These are phyloP conservation scores for Pseudonectria foliicola DNA, from an alignment of 2,329 filamentous ascomycete genomes.

Conservation along the genomic window DNA sequence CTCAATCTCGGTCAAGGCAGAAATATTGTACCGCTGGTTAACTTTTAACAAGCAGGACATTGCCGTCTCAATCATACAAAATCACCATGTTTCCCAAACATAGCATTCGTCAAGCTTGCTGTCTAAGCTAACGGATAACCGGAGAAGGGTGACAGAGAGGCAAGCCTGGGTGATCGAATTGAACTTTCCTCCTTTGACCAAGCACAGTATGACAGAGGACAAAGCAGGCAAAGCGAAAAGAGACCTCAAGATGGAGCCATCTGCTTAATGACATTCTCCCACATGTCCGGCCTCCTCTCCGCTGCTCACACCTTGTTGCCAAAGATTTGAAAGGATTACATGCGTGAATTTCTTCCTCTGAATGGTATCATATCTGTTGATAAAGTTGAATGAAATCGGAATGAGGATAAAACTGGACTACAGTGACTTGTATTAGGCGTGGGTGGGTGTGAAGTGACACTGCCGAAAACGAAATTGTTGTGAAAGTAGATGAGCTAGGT, in stretches of 20 bases:
- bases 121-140: too few relatives aligned
- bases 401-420: conserved; percentile 14
- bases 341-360: conserved; percentile 18
- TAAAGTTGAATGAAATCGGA: conserved; percentile 11
- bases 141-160: too few relatives aligned
- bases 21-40: too few relatives aligned
- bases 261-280: neutral
- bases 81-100: too few relatives aligned
- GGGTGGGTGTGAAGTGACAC: conserved; percentile 8
- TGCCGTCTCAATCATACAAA: too few relatives aligned
- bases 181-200: too few relatives aligned
- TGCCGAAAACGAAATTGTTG: conserved; percentile 6
- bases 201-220: too few relatives aligned
- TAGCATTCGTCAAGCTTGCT: too few relatives aligned
- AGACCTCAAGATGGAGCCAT: neutral
- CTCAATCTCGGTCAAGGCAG: too few relatives aligned
- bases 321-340: conserved; percentile 13
- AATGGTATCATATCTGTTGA: conserved; percentile 24
- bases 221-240: conserved; percentile 2
- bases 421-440: conserved; percentile 20
- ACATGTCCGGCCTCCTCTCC: conserved; percentile 1
- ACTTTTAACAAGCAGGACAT: too few relatives aligned
- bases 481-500: conserved; percentile 4
- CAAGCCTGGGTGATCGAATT: too few relatives aligned
- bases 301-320: conserved; percentile 3